Conservation (phyloP, 768 basidiomycete species). For the Leccinum longicurvipes region DNA sequence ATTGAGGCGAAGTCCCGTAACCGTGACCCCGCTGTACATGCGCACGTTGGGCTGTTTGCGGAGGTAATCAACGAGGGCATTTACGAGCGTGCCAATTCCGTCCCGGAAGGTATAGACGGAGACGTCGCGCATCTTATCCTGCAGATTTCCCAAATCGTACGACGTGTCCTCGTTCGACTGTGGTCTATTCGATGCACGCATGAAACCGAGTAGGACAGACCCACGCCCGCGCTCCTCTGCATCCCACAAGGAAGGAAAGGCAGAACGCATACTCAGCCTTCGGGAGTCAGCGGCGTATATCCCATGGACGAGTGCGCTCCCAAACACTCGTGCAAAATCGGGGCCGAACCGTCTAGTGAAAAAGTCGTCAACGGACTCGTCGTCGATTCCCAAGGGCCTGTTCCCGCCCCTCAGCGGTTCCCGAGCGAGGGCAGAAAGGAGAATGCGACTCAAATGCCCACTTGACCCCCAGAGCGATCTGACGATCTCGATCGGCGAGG, state of each 20-base stretch:
- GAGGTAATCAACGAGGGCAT: constrained; percentile 50
- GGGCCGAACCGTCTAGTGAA: constrained; percentile 70
- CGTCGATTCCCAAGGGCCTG: constrained; percentile 39
- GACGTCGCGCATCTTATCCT: constrained; percentile 47
- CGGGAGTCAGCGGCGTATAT: constrained; percentile 89
- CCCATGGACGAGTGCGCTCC: constrained; percentile 84
- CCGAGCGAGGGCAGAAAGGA: constrained; percentile 52
- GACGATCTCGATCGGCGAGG: constrained; percentile 37
- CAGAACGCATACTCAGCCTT: constrained; percentile 66
- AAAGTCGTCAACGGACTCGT: constrained; percentile 83
- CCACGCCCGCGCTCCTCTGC: constrained; percentile 66
- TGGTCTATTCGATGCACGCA: constrained; percentile 27
- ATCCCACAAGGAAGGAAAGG: constrained; percentile 73
- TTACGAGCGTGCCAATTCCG: constrained; percentile 68
- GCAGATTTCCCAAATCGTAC: constrained; percentile 51
- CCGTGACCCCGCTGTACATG: constrained; percentile 43
- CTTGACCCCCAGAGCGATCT: constrained; percentile 29
- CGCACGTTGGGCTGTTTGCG: constrained; percentile 52
- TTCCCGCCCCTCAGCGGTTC: constrained; percentile 59
- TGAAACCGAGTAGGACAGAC: constrained; percentile 61
- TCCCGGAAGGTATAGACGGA: constrained; percentile 81
- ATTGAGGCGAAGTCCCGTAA: constrained; percentile 34
- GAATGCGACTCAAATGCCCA: constrained; percentile 37
- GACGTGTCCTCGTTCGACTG: constrained; percentile 13
- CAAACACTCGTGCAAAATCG: constrained; percentile 67